phyloP scores from a whole-genome alignment of 345 rosid species.

The Eucalyptus cloeziana region DNA sequence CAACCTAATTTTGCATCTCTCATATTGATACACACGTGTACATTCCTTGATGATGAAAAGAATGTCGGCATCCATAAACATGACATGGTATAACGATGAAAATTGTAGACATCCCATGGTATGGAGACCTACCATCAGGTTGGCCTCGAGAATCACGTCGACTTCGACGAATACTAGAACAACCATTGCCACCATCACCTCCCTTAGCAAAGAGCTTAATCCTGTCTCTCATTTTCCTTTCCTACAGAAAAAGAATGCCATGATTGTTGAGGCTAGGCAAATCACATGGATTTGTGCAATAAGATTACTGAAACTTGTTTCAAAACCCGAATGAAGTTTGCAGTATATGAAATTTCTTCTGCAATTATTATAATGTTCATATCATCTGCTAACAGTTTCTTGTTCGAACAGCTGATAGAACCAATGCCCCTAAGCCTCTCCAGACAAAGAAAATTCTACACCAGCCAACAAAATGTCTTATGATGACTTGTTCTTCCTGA shows the following conservation, averaged over 20 bases:
- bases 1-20: not conserved
- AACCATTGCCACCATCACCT: conserved; percentile 65
- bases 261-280: not conserved
- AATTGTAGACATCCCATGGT: not conserved
- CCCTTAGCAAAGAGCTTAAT: conserved; percentile 36
- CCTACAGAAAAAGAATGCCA: conserved; percentile 15
- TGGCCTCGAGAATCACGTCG: conserved; percentile 34
- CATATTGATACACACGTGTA: not conserved
- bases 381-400: not conserved
- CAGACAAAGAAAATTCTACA: not conserved
- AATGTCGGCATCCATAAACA: not conserved
- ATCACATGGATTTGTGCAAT: not conserved
- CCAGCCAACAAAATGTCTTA: not conserved
- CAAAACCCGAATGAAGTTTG: not conserved
- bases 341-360: not conserved
- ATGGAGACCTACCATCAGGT: conserved; percentile 37
- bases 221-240: conserved; percentile 58
- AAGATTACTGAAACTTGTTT: not conserved
- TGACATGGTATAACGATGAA: not conserved
- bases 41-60: not conserved
- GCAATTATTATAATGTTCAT: not conserved
- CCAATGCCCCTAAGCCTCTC: not conserved
- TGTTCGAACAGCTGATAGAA: not conserved
- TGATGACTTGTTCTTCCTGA: not conserved
- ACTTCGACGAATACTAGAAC: conserved; percentile 36